Conservation (phyloP, 495 filamentous ascomycete genomes). For the Xylaria venustula region DNA sequence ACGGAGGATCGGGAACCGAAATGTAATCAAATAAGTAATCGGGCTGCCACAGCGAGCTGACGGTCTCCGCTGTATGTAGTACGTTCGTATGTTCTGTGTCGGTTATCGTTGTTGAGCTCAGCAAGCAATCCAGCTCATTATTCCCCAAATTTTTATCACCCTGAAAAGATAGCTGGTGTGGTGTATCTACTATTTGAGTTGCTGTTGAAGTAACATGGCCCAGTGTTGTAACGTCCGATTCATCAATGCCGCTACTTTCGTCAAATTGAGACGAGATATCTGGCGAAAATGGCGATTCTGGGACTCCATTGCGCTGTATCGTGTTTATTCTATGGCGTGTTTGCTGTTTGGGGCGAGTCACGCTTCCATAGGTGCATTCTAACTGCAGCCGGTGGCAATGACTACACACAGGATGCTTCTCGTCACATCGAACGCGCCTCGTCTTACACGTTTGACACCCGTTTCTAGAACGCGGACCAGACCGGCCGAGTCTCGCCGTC, state of each 20-base stretch:
- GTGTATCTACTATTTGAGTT: not conserved
- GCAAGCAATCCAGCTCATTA: not conserved
- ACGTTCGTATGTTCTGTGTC: not conserved
- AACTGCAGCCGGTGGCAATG: constrained; percentile 6
- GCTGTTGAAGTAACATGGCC: not conserved
- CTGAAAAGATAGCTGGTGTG: not conserved
- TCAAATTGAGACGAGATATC: not conserved
- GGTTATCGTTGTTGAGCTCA: not conserved
- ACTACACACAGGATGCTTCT: not conserved
- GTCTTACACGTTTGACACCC: constrained; percentile 10
- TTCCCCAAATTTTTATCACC: not conserved
- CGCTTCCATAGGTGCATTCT: constrained; percentile 4
- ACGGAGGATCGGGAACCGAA: constrained; percentile 1
- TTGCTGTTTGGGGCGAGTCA: not conserved
- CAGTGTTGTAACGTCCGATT: not conserved
- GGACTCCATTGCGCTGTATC: not conserved
- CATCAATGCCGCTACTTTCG: not conserved
- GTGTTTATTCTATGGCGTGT: not conserved
- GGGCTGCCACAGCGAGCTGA: not conserved
- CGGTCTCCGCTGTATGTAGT: not conserved
- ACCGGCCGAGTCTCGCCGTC: not conserved
- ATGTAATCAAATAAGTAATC: not conserved
- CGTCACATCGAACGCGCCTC: constrained; percentile 10
- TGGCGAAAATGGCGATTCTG: not conserved
- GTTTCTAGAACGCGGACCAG: constrained; percentile 2